Percentiles rank a stretch among this genome's conserved stretches.
Conservation (phyloP, 768 basidiomycete species). For the Plicaturopsis crispa region DNA sequence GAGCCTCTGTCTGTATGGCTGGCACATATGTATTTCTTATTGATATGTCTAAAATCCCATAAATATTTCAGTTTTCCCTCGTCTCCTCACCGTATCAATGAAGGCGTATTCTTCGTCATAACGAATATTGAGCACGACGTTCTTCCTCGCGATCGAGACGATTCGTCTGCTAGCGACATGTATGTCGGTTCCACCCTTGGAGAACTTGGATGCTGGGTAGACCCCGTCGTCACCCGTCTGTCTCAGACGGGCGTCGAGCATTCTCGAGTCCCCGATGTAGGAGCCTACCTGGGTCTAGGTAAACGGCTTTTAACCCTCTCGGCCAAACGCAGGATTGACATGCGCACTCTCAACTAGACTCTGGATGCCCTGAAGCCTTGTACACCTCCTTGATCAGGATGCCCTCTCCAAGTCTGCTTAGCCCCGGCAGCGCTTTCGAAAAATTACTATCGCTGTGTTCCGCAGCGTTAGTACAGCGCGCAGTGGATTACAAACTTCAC, state of each 20-base stretch:
- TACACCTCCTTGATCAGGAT: conserved; percentile 15
- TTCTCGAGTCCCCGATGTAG: conserved; percentile 45
- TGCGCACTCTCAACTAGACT: no score
- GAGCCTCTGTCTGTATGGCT: conserved; percentile 1
- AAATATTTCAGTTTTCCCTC: neutral
- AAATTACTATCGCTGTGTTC: conserved; percentile 51
- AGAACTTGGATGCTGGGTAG: conserved; percentile 82
- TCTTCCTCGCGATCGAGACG: conserved; percentile 28
- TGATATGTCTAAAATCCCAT: no score
- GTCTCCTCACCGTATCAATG: conserved; percentile 20
- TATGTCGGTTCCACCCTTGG: conserved; percentile 52
- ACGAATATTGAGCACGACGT: conserved; percentile 69
- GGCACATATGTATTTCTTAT: neutral
- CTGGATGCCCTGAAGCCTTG: conserved; percentile 15
- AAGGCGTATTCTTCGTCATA: conserved; percentile 69
- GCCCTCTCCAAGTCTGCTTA: conserved; percentile 14
- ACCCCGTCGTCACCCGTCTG: conserved; percentile 64
- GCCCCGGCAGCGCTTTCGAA: conserved; percentile 27
- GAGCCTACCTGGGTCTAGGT: conserved; percentile 46
- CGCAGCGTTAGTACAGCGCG: conserved; percentile 49
- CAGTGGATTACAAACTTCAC: conserved; percentile 53
- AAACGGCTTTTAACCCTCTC: conserved; percentile 16
- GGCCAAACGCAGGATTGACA: no score
- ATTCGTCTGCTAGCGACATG: conserved; percentile 29
- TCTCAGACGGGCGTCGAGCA: conserved; percentile 76